These are phyloP conservation scores for Arthrinium phaeospermum DNA, from an alignment of 2,329 filamentous ascomycete genomes.

Conservation along the genomic window DNA sequence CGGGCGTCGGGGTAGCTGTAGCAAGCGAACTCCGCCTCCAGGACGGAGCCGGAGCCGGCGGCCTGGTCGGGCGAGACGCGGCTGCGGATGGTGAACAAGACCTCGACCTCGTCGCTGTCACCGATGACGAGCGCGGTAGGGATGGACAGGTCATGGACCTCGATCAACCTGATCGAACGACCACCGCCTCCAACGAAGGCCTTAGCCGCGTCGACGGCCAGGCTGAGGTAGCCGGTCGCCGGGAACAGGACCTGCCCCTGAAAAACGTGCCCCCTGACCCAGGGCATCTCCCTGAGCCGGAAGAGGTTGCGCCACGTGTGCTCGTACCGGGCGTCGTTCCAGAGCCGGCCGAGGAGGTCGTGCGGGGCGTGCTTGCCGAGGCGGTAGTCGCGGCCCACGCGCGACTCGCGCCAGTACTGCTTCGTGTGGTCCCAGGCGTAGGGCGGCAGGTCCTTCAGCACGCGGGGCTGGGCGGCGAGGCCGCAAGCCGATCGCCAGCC, in stretches of 20 bases:
- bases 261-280: slow-evolving; percentile 49
- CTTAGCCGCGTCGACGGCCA: slow-evolving; percentile 48
- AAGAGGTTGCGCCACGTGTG: slow-evolving; percentile 47
- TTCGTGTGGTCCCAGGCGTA: slow-evolving; percentile 53
- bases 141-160: slow-evolving; percentile 28
- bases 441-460: slow-evolving; percentile 37
- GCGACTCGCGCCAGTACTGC: slow-evolving; percentile 44
- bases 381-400: slow-evolving; percentile 32
- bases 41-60: too few species aligned
- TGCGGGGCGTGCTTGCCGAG: not conserved
- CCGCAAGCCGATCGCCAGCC: not conserved
- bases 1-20: too few species aligned
- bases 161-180: not conserved
- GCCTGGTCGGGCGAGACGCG: not conserved
- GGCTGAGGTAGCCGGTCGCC: slow-evolving; percentile 52
- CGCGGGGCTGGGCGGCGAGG: too few species aligned
- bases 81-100: slow-evolving; percentile 24
- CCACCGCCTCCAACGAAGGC: not conserved
- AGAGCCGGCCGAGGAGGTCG: not conserved
- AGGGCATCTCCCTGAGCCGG: slow-evolving; percentile 44
- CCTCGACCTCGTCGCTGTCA: slow-evolving; percentile 30
- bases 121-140: slow-evolving; percentile 27
- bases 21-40: too few species aligned
- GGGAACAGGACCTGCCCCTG: slow-evolving; percentile 52
- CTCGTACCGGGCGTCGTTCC: not conserved